Evolutionary conservation across 177 flowering plant genomes (phyloP), one percentile per base, ranked within the genome.

Genomic region (Vitis hybrid): DNA sequence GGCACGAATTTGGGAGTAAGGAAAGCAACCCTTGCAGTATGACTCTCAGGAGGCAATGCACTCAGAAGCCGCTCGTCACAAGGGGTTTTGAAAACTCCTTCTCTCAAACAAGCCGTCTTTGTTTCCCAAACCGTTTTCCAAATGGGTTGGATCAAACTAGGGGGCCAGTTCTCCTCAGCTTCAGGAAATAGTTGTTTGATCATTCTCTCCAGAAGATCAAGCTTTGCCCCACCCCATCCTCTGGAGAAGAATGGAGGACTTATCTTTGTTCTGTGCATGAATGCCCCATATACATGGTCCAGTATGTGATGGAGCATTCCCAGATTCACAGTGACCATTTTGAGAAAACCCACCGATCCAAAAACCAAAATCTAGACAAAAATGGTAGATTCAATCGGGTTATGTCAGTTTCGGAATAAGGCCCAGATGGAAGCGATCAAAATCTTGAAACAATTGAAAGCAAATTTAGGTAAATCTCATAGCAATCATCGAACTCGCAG

Each of bases 121-220:
- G 91, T 88, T 78, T 95, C 99, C 99, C 99, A 95, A 69, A 88
- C 83, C 3, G 98, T 95, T 60, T 74, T 82, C 99, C 99, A 95
- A 50, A 76, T 59, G 3, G 99, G 99, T 19, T 87, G 73, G 33
- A 95, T 75, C 82, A 86, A 67, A 22, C 15, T 67, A 5, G 99
- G 99, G 16, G 97, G 89, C 97, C 88, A 90, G 58, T 77, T 85
- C 71, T 87, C 86, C 51, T 75, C 90, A 13, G 80, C 69, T 21
- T 86, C 87, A 7, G 98, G 99, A 72, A 93, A 93, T 48, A 90
- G 76, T 74, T 91, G 91, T 71, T 85, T 86, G 67, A 90, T 88
- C 89, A 93, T 74, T 65, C 67, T 85, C 81, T 93, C 99, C 13
- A 95, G 70, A 61, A 88, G 74, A 56, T 89, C 95, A 66, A 95